phyloP scores from a whole-genome alignment of 1,284 basidiomycete species.

The Trichosporon coremiiforme region DNA sequence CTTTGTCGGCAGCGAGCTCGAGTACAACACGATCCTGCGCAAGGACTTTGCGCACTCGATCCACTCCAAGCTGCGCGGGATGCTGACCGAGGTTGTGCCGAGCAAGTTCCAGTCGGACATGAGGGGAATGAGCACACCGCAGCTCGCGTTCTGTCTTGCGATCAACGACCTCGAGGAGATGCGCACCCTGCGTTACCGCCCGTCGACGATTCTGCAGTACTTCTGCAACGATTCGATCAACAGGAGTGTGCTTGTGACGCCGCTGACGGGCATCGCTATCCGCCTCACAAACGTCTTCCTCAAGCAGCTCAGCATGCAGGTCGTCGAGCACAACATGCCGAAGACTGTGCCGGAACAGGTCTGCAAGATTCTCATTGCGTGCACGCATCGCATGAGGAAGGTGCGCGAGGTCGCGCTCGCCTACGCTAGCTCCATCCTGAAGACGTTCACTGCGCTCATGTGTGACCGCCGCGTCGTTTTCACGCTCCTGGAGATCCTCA shows the following conservation, averaged over 20 bases:
- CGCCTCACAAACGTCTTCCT: conserved; percentile 68
- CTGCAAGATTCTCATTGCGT: conserved; percentile 71
- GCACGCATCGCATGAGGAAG: conserved; percentile 79
- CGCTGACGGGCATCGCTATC: conserved; percentile 82
- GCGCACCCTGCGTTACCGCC: conserved; percentile 75
- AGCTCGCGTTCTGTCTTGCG: conserved; percentile 81
- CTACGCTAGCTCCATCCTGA: conserved; percentile 82
- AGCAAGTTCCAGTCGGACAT: conserved; percentile 69
- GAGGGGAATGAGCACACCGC: conserved; percentile 74
- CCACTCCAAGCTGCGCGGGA: conserved; percentile 66
- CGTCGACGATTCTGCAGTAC: conserved; percentile 82
- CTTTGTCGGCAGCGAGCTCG: conserved; percentile 83
- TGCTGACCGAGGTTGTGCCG: conserved; percentile 69
- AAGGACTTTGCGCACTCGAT: conserved; percentile 77
- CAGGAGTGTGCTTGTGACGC: conserved; percentile 64
- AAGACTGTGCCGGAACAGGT: conserved; percentile 73
- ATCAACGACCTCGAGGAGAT: conserved; percentile 89
- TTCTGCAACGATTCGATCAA: conserved; percentile 89
- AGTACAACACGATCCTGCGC: conserved; percentile 91
- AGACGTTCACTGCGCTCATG: conserved; percentile 92
- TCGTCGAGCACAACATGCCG: conserved; percentile 77
- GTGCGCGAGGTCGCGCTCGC: conserved; percentile 79
- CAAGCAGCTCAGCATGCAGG: conserved; percentile 69
- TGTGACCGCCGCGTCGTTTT: conserved; percentile 86
- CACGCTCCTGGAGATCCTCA: conserved; percentile 87